Base-by-base conservation (phyloP, 2,329 filamentous ascomycete species). In the Stagonosporopsis cucurbitacearum region DNA sequence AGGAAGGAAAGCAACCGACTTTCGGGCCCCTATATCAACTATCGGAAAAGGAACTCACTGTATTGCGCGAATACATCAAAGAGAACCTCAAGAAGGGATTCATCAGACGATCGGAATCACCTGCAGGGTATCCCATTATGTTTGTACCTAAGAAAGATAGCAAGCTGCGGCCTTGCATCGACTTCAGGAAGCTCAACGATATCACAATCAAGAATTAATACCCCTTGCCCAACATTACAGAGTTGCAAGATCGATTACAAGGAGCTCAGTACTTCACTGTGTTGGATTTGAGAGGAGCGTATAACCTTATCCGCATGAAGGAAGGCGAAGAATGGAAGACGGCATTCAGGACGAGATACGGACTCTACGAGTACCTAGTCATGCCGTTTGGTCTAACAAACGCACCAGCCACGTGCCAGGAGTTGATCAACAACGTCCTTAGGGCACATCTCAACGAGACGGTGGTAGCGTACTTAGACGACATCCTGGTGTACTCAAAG, bases 251-350 rank as follows among this genome's bases (percentile, higher is more conserved):
- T 22, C 6, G 37, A 40, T 13, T 28, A 13, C 28, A 8, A 17
- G 28, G 28, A 17, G 40, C 25, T 4, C 11, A 20, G 17, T 15
- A 32, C 9, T 44, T 44, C 19, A 32, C 41, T 20, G 33, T 32
- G 41, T n/a, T 44, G 19, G 41, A 44, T 44, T 6, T 44, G 13
- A 11, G 22, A n/a, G 22, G 17, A 4, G 22, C 33, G 13, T 36
- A 36, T 17, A 6, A 47, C 26, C 23, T 22, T 19, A 8, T 47
- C 20, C 22, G 22, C 13, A 50, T 50, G 12, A 23, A 44, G n/a
- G 8, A 66, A 63, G 52, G 50, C 15, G 45, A 76, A 23, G 45
- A 74, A 60, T 75, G 58, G 57, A 75, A 75, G 45, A 77, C 48
- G 6, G 58, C 49, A 13, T 75, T 75, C 57, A 45, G 53, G 20